A percentile compares a stretch with the other conserved stretches of the same genome.
Evolutionary conservation across 371 early-diverging fungal species (phyloP).

Genomic region (Coemansia sp.): DNA sequence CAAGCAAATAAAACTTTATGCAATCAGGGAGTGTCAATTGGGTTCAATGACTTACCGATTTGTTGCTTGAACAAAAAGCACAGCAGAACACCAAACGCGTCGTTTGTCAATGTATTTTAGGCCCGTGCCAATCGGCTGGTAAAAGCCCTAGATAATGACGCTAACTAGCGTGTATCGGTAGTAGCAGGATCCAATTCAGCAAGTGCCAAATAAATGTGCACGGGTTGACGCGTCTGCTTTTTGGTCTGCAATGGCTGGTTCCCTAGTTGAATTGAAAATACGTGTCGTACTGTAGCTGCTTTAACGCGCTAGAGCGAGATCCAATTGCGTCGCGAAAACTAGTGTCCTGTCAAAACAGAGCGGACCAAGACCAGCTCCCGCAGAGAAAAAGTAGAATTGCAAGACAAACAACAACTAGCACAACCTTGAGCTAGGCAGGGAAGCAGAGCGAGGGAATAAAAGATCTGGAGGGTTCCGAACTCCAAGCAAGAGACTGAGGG

Average conservation of each 20-base stretch:
- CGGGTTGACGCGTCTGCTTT: background rate
- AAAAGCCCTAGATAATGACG: too few species aligned
- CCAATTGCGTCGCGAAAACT: background rate
- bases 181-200: background rate
- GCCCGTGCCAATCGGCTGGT: background rate
- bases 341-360: background rate
- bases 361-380: background rate
- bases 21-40: constrained; percentile 4
- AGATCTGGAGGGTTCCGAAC: background rate
- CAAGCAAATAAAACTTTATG: background rate
- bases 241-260: background rate
- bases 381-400: background rate
- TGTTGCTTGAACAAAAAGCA: background rate
- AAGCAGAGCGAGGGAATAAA: background rate
- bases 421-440: background rate
- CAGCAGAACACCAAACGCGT: background rate
- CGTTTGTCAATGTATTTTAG: background rate
- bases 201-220: background rate
- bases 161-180: too few species aligned
- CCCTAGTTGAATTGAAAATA: too few species aligned
- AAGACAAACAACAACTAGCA: constrained; percentile 1
- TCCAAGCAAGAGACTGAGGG: constrained; percentile 4
- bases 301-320: background rate
- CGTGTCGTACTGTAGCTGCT: background rate
- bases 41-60: constrained; percentile 9